These are phyloP conservation scores for Allomyces macrogynus DNA, from an alignment of 192 early-diverging fungal species.

Conservation along the genomic window DNA sequence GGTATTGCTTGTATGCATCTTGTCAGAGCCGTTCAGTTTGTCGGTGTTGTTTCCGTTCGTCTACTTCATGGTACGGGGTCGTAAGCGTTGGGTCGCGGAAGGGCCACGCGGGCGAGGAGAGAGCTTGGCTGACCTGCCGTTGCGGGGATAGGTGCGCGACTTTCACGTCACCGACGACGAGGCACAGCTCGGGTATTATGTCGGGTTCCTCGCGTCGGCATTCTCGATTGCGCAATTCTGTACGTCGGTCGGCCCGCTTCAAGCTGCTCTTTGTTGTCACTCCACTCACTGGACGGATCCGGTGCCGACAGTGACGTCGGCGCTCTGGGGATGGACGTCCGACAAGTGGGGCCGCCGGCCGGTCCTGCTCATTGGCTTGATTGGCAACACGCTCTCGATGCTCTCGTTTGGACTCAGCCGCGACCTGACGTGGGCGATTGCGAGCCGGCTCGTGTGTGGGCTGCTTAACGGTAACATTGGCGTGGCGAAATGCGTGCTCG, in stretches of 20 bases:
- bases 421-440: conserved; percentile 34
- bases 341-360: conserved; percentile 68
- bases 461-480: conserved; percentile 54
- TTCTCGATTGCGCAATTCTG: conserved; percentile 53
- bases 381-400: conserved; percentile 49
- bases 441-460: conserved; percentile 39
- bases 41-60: conserved; percentile 63
- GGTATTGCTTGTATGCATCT: conserved; percentile 16
- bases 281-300: background rate
- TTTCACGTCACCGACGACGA: conserved; percentile 48
- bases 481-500: conserved; percentile 60
- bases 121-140: conserved; percentile 10
- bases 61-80: conserved; percentile 45
- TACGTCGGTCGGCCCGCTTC: conserved; percentile 12
- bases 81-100: background rate
- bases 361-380: conserved; percentile 52
- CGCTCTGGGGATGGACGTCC: conserved; percentile 50
- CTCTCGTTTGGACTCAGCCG: conserved; percentile 52
- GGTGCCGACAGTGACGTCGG: conserved; percentile 10
- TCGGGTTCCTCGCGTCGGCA: conserved; percentile 45
- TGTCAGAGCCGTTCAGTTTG: conserved; percentile 50
- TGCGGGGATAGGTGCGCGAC: conserved; percentile 18
- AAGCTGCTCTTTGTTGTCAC: background rate
- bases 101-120: background rate
- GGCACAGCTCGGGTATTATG: conserved; percentile 65